phyloP scores from a whole-genome alignment of 78 protist genomes.

The slime mould (Dictyostelium discoideum) region DNA sequence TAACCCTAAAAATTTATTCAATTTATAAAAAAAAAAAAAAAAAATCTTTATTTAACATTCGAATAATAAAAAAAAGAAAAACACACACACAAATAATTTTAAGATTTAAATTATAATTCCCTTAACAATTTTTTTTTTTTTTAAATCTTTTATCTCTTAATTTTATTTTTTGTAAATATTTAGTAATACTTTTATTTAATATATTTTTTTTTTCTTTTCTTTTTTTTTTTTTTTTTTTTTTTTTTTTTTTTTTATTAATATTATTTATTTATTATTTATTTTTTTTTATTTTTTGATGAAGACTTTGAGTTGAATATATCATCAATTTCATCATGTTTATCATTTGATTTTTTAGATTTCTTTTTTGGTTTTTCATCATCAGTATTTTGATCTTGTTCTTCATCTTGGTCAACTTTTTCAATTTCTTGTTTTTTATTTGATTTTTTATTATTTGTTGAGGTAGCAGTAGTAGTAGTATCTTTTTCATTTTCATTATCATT shows the following conservation, averaged over 20 bases:
- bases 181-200: no score
- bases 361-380: slow-evolving; percentile 14
- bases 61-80: no score
- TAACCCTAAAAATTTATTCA: no score
- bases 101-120: no score
- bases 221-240: background rate
- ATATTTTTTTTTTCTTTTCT: background rate
- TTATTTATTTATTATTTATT: background rate
- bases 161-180: no score
- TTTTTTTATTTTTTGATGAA: background rate
- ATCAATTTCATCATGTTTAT: slow-evolving; percentile 48
- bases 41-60: no score
- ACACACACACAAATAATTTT: no score
- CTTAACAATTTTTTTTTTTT: no score
- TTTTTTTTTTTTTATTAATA: background rate
- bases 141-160: no score
- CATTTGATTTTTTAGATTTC: background rate
- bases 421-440: background rate
- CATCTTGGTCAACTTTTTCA: background rate
- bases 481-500: slow-evolving; percentile 1
- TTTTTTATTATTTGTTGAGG: background rate
- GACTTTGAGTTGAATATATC: slow-evolving; percentile 21
- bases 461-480: background rate
- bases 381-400: background rate
- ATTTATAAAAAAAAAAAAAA: no score